Evolutionary conservation across 1,139 yeast species (phyloP), one percentile per base, ranked within the genome.

Genomic region (Yamadazyma membranifaciens): DNA sequence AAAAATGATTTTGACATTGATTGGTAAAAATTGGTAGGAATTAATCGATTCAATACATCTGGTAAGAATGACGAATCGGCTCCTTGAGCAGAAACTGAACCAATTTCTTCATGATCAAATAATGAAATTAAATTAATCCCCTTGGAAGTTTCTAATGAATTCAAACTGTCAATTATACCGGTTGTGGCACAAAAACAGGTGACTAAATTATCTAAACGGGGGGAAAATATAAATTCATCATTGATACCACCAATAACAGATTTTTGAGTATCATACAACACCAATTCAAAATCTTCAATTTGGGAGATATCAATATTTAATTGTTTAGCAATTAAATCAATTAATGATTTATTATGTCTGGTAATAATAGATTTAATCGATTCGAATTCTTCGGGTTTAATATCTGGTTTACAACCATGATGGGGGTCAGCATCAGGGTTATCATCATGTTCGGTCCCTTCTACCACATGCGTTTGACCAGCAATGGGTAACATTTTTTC

Each of bases 31-130:
- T 59, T 49, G 6, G 12, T 10, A 11, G 43, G 31, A 4, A 89
- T 76, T 40, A 89, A 63, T 54, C 96, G 77, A 43, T 76, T 78
- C 40, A 89, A 61, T 9, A 87, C 73, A 51, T 89, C 88, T 13
- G 94, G 94, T 41, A 92, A 68, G 57, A 92, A 86, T 41, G 91
- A 84, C 2, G 97, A 89, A 56, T 87, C 92, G 1, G 98, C 98
- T 47, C 98, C 98, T 62, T 92, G 98, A 9, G 96, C 96, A 28
- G 96, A 85, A 9, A 80, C 72, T 4, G 96, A 88, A 0, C 98
- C 98, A 52, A 92, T 78, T 63, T 91, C 98, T 63, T 92, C 98
- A 62, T 92, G 97, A 62, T 91, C 98, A 61, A 91, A 91, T 47
- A 89, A 71, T 0, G 95, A 82, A 38, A 88, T 74, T 58, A 89